Conservation (phyloP, 2,329 filamentous ascomycete species). For the Penicillium vulpinum region DNA sequence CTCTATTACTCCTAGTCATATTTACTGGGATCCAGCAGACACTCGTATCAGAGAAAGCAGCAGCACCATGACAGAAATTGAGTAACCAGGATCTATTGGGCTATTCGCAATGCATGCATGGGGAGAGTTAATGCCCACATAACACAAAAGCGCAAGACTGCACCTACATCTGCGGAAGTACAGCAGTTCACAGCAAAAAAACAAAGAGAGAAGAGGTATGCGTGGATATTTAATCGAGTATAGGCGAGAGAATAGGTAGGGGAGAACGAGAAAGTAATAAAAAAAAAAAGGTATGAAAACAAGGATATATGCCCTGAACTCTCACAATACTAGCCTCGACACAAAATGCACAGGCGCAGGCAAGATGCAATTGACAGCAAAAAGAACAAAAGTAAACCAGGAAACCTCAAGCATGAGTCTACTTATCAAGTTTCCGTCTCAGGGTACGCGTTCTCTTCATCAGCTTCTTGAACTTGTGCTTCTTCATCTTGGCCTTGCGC, state of each 20-base stretch:
- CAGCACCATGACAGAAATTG: not conserved
- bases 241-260: conserved; percentile 12
- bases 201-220: conserved; percentile 8
- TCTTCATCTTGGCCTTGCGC: conserved; percentile 98
- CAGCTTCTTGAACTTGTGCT: conserved; percentile 99
- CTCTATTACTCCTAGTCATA: not conserved
- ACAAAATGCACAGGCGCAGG: conserved; percentile 23
- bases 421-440: conserved; percentile 77
- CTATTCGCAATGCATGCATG: conserved; percentile 17
- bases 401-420: conserved; percentile 17
- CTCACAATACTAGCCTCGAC: conserved; percentile 20
- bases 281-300: conserved; percentile 16
- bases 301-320: conserved; percentile 24
- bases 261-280: conserved; percentile 13
- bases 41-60: not conserved
- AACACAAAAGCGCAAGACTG: conserved; percentile 2
- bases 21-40: not conserved
- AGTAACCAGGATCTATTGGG: conserved; percentile 20
- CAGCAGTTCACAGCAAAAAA: not conserved
- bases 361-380: conserved; percentile 22
- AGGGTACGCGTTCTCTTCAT: conserved; percentile 88
- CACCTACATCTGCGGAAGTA: not conserved
- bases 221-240: conserved; percentile 23
- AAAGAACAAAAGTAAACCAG: conserved; percentile 12
- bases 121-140: not conserved